Conservation (phyloP, 805 yeast species). For the Lipomyces mesembrius region DNA sequence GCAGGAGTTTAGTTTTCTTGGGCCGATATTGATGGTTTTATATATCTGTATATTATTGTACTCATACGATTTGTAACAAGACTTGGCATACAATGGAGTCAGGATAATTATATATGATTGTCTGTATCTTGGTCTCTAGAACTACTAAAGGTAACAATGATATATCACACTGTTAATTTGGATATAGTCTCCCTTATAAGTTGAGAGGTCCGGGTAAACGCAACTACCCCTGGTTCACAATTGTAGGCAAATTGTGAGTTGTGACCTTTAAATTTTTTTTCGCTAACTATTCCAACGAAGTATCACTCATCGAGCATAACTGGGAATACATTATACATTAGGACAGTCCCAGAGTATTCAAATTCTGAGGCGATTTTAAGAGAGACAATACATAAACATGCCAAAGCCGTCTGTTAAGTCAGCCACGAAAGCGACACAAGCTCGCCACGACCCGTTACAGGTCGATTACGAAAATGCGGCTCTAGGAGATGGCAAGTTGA, state of each 20-base stretch:
- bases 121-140: not conserved
- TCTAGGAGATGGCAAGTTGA: conserved; percentile 31
- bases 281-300: not conserved
- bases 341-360: not conserved
- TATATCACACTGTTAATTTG: too few species aligned
- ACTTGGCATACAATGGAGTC: not conserved
- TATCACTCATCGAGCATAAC: not conserved
- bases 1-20: not conserved
- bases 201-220: not conserved
- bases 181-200: not conserved
- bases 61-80: not conserved
- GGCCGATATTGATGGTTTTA: not conserved
- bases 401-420: not conserved
- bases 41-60: not conserved
- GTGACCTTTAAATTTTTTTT: not conserved
- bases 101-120: not conserved
- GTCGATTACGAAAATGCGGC: conserved; percentile 30
- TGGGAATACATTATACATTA: not conserved
- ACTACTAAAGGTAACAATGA: too few species aligned
- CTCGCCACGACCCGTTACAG: conserved; percentile 32
- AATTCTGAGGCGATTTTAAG: not conserved
- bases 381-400: not conserved
- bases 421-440: not conserved
- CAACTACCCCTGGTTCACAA: not conserved
- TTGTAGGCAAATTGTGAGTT: not conserved